Conservation (phyloP, 2,329 filamentous ascomycete genomes). For the Fusarium sp. region DNA sequence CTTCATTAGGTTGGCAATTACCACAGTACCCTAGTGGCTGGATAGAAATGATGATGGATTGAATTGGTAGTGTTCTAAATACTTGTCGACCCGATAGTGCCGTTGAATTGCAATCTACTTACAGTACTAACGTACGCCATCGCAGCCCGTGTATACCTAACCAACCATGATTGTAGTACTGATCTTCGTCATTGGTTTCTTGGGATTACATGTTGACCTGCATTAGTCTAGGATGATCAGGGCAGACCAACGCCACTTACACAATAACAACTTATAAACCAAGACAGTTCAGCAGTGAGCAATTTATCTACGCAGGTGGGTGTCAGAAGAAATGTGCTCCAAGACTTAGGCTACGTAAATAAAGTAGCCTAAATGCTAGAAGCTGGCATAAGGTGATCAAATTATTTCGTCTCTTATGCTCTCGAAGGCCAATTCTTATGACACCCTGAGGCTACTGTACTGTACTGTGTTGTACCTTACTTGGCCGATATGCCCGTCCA, state of each 20-base stretch:
- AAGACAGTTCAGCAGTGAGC: background rate
- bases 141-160: background rate
- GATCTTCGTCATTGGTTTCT: background rate
- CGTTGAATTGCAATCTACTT: background rate
- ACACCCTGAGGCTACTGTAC: no score
- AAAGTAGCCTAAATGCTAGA: no score
- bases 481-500: slow-evolving; percentile 24
- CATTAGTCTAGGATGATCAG: slow-evolving; percentile 13
- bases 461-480: background rate
- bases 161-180: background rate
- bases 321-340: no score
- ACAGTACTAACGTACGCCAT: background rate
- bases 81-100: background rate
- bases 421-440: no score
- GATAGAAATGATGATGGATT: background rate
- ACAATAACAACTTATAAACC: background rate
- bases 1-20: background rate
- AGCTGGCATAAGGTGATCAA: no score
- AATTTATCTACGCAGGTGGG: background rate
- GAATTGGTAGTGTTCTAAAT: background rate
- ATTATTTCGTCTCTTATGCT: no score
- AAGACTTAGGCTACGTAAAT: no score
- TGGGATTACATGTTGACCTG: slow-evolving; percentile 7
- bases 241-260: slow-evolving; percentile 20
- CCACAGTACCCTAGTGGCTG: background rate